A percentile compares a stretch with the other conserved stretches of the same genome.
phyloP scores from a whole-genome alignment of 2,329 filamentous ascomycete species.

The Fusarium armeniacum region DNA sequence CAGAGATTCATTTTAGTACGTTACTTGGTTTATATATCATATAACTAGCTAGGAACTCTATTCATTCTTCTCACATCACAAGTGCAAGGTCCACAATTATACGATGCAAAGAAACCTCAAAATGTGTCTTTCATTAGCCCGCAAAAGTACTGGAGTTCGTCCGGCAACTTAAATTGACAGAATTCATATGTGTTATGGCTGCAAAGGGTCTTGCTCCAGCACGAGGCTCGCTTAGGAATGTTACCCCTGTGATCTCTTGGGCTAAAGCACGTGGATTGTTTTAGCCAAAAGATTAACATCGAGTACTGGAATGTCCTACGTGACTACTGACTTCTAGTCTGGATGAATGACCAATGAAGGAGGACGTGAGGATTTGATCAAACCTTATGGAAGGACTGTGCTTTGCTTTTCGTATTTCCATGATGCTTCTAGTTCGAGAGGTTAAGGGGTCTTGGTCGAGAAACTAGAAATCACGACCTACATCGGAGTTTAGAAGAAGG shows the following conservation, averaged over 20 bases:
- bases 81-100: conserved; percentile 33
- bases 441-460: not conserved
- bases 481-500: too few species aligned
- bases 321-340: conserved; percentile 38
- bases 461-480: too few species aligned
- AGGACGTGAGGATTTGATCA: conserved; percentile 18
- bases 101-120: conserved; percentile 34
- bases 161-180: conserved; percentile 39
- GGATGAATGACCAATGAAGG: conserved; percentile 34
- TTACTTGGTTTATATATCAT: conserved; percentile 57
- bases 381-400: conserved; percentile 2
- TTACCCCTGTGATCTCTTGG: conserved; percentile 67
- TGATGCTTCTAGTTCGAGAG: conserved; percentile 1
- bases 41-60: conserved; percentile 12
- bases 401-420: conserved; percentile 12
- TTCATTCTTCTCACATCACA: conserved; percentile 18
- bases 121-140: not conserved
- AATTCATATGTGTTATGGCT: conserved; percentile 49
- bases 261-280: conserved; percentile 7
- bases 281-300: not conserved
- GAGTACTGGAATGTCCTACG: conserved; percentile 13
- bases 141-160: not conserved
- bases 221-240: conserved; percentile 73
- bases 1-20: rapidly evolving
- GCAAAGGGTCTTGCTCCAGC: conserved; percentile 53